Conservation (phyloP, 106 monocot genomes). For the Dactylorhiza incarnata region DNA sequence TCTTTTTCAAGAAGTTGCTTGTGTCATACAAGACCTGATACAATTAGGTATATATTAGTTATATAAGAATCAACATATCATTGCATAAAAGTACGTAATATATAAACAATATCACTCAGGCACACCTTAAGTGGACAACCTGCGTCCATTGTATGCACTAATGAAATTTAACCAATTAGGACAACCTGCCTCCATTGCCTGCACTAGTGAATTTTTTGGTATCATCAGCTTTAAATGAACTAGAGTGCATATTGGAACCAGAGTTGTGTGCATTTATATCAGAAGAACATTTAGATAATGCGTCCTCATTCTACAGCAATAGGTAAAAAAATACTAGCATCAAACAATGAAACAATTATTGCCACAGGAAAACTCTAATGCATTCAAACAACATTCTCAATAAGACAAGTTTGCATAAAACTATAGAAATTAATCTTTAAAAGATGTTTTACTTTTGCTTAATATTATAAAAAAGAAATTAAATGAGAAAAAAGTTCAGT, state of each 20-base stretch:
- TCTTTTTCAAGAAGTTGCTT: too few relatives aligned
- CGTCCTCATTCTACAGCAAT: constrained; percentile 29
- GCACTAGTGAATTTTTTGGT: not conserved
- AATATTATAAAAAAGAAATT: not conserved
- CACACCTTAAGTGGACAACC: too few relatives aligned
- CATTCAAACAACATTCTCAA: not conserved
- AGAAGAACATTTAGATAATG: constrained; percentile 8
- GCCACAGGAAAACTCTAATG: not conserved
- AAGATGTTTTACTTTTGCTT: not conserved
- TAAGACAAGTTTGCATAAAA: not conserved
- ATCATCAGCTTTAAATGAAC: too few relatives aligned
- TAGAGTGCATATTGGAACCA: too few relatives aligned
- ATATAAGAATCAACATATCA: too few relatives aligned
- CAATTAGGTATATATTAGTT: too few relatives aligned
- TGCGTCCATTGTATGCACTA: too few relatives aligned
- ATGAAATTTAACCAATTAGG: constrained; percentile 3
- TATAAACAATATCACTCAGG: too few relatives aligned
- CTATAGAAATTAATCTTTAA: not conserved
- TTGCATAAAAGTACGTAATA: too few relatives aligned
- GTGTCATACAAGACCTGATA: too few relatives aligned
- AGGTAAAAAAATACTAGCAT: not conserved
- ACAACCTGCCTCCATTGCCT: constrained; percentile 32
- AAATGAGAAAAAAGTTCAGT: not conserved
- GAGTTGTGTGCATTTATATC: too few relatives aligned
- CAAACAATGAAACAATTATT: not conserved